Conservation (phyloP, 1,139 yeast genomes). For the Geotrichum phurueaensis region DNA sequence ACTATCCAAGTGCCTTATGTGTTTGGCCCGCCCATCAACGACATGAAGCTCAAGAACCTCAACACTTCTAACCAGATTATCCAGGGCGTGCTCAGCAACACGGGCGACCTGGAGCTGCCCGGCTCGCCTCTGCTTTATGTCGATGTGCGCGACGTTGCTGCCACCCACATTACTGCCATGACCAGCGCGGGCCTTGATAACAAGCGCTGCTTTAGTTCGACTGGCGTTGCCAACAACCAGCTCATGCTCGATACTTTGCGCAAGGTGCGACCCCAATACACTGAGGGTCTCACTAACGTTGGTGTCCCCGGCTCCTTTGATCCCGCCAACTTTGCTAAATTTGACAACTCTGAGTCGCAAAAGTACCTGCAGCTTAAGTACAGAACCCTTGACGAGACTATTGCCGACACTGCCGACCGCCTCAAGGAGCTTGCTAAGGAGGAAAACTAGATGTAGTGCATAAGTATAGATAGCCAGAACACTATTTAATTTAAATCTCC, state of each 20-base stretch:
- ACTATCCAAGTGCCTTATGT: conserved; percentile 43
- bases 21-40: conserved; percentile 43
- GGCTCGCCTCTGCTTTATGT: conserved; percentile 4
- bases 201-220: conserved; percentile 39
- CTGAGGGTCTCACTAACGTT: not conserved
- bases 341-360: conserved; percentile 21
- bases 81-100: conserved; percentile 19
- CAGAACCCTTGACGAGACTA: conserved; percentile 22
- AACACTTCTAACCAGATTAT: conserved; percentile 27
- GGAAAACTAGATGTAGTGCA: not conserved
- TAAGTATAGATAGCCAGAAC: not conserved
- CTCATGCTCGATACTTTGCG: conserved; percentile 36
- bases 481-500: too few relatives aligned
- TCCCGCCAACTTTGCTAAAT: conserved; percentile 2
- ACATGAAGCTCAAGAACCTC: conserved; percentile 24
- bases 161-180: conserved; percentile 20
- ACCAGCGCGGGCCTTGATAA: conserved; percentile 29
- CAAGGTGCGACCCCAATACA: conserved; percentile 18
- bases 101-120: not conserved
- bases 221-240: conserved; percentile 33
- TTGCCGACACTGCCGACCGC: conserved; percentile 22
- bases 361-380: conserved; percentile 24
- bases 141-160: conserved; percentile 18
- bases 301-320: conserved; percentile 3
- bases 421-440: conserved; percentile 13